Evolutionary conservation across 208 protist genomes (phyloP).

Genomic region (Wallacemonas sp.): DNA sequence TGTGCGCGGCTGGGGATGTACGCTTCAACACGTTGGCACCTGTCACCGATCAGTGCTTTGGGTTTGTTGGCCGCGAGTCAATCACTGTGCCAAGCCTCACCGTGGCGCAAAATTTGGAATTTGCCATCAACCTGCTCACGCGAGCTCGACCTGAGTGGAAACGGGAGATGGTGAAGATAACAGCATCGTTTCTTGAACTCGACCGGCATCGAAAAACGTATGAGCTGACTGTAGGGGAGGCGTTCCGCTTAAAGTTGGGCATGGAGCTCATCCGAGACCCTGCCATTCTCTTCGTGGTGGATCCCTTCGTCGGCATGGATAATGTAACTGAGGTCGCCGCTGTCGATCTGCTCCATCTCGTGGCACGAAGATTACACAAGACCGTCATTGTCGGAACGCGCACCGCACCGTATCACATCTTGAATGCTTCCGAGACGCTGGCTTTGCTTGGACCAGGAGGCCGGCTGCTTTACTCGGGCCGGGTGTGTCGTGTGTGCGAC

Average conservation of each 20-base stretch:
- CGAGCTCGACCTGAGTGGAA: slow-evolving; percentile 32
- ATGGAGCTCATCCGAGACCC: slow-evolving; percentile 66
- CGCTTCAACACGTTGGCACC: slow-evolving; percentile 31
- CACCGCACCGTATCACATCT: slow-evolving; percentile 33
- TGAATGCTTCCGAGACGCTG: slow-evolving; percentile 33
- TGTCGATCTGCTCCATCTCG: slow-evolving; percentile 29
- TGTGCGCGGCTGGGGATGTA: slow-evolving; percentile 29
- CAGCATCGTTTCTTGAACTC: slow-evolving; percentile 37
- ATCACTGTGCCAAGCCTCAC: slow-evolving; percentile 39
- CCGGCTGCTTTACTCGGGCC: slow-evolving; percentile 52
- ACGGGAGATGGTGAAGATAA: slow-evolving; percentile 31
- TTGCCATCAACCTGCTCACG: slow-evolving; percentile 50
- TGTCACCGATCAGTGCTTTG: slow-evolving; percentile 28
- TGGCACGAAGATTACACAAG: slow-evolving; percentile 42
- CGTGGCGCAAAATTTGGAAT: slow-evolving; percentile 53
- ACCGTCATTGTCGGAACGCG: slow-evolving; percentile 49
- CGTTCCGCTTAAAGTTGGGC: slow-evolving; percentile 51
- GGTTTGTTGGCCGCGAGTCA: slow-evolving; percentile 24
- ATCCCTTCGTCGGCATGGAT: slow-evolving; percentile 39
- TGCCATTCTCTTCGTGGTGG: slow-evolving; percentile 40
- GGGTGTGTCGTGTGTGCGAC: slow-evolving; percentile 15
- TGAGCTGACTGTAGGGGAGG: slow-evolving; percentile 33
- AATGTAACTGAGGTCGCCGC: slow-evolving; percentile 21
- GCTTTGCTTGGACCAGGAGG: slow-evolving; percentile 44
- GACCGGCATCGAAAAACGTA: slow-evolving; percentile 26